These are phyloP conservation scores for Saccharomycopsis hybrid DNA, from an alignment of 1,139 yeast genomes.

Conservation along the genomic window DNA sequence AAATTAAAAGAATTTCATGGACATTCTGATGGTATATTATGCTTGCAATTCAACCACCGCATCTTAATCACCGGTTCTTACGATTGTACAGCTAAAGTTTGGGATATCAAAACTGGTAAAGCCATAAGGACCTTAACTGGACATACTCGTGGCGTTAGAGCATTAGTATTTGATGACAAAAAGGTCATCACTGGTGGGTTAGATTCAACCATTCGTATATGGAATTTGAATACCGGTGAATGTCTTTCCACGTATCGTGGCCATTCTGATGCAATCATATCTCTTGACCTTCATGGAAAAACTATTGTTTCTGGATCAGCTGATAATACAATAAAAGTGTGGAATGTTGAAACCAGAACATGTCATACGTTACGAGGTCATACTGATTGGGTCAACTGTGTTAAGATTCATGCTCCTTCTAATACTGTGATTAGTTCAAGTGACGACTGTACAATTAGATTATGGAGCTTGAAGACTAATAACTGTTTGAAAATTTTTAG, in stretches of 20 bases:
- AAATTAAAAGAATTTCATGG: slow-evolving; percentile 62
- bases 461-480: slow-evolving; percentile 89
- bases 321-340: slow-evolving; percentile 83
- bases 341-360: slow-evolving; percentile 93
- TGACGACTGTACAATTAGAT: slow-evolving; percentile 85
- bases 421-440: slow-evolving; percentile 79
- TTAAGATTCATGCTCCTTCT: slow-evolving; percentile 75
- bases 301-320: slow-evolving; percentile 91
- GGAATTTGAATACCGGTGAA: slow-evolving; percentile 94
- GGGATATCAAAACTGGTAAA: slow-evolving; percentile 81
- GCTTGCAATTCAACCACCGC: slow-evolving; percentile 75
- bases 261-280: slow-evolving; percentile 78
- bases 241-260: slow-evolving; percentile 92
- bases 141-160: slow-evolving; percentile 78
- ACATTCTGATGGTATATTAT: slow-evolving; percentile 82
- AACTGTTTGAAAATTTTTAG: slow-evolving; percentile 67
- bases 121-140: slow-evolving; percentile 73
- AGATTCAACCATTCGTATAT: slow-evolving; percentile 86
- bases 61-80: slow-evolving; percentile 85
- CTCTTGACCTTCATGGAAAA: slow-evolving; percentile 62
- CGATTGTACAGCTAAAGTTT: slow-evolving; percentile 80
- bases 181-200: slow-evolving; percentile 88
- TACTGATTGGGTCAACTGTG: slow-evolving; percentile 85
- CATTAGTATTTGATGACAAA: slow-evolving; percentile 78
- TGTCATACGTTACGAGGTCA: slow-evolving; percentile 93